A percentile compares a stretch with the other conserved stretches of the same genome.
These are phyloP conservation scores for Macaranga tanarius DNA, from an alignment of 441 rosid species.

Conservation along the genomic window DNA sequence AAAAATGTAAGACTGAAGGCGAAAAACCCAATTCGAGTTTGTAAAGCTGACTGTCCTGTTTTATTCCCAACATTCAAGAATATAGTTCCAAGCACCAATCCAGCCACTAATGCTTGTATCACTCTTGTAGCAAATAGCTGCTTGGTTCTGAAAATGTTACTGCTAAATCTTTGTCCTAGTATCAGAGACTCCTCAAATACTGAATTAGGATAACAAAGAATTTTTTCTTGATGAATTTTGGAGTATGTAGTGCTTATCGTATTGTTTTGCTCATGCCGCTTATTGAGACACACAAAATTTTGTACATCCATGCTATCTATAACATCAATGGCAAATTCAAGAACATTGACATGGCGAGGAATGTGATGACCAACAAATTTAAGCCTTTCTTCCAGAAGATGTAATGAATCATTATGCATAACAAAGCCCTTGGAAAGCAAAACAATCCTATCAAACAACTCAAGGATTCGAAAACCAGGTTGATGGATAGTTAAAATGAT, in stretches of 20 bases:
- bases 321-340: constrained; percentile 81
- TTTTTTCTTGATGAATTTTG: constrained; percentile 33
- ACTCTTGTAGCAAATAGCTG: constrained; percentile 78
- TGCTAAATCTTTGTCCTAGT: constrained; percentile 73
- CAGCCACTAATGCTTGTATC: constrained; percentile 72
- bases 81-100: constrained; percentile 72
- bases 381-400: constrained; percentile 59
- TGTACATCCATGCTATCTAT: constrained; percentile 41
- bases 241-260: constrained; percentile 26
- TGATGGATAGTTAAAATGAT: constrained; percentile 81
- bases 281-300: constrained; percentile 21
- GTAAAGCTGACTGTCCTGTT: constrained; percentile 41
- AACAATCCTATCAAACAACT: constrained; percentile 60
- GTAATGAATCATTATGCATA: constrained; percentile 55
- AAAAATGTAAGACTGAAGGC: constrained; percentile 84
- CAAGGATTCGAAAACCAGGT: constrained; percentile 82
- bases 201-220: constrained; percentile 43
- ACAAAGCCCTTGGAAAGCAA: constrained; percentile 65
- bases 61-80: constrained; percentile 63
- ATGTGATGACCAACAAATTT: constrained; percentile 50
- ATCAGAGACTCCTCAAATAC: constrained; percentile 51
- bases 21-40: constrained; percentile 71
- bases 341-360: constrained; percentile 71
- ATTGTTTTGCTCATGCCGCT: constrained; percentile 13
- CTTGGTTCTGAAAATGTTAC: constrained; percentile 81